Evolutionary conservation across 345 rosid species (phyloP).

Genomic region (Heritiera fomes): DNA sequence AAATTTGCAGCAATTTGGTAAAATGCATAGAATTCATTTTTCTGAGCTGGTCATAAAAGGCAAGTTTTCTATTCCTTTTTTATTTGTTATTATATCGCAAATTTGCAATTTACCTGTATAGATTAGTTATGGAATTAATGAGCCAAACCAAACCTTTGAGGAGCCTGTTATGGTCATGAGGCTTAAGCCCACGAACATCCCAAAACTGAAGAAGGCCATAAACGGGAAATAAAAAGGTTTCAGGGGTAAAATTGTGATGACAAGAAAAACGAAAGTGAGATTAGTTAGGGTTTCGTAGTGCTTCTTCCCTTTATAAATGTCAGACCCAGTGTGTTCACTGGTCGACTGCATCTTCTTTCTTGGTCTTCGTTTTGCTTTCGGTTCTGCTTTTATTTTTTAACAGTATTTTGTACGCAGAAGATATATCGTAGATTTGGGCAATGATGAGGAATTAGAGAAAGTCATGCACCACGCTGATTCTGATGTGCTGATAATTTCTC

Average conservation of each 20-base stretch:
- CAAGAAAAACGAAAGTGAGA: too few relatives aligned
- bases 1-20: too few relatives aligned
- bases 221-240: not conserved
- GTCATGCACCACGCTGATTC: conserved; percentile 70
- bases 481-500: conserved; percentile 49
- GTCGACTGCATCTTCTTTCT: not conserved
- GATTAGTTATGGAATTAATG: too few relatives aligned
- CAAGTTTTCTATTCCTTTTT: too few relatives aligned
- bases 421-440: conserved; percentile 10
- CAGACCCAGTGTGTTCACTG: too few relatives aligned
- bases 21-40: too few relatives aligned
- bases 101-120: too few relatives aligned
- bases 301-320: not conserved
- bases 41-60: too few relatives aligned
- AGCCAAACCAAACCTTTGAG: not conserved
- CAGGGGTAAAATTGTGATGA: not conserved
- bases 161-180: not conserved
- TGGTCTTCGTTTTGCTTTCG: not conserved
- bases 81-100: too few relatives aligned
- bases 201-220: not conserved
- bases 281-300: not conserved
- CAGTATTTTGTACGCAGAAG: too few relatives aligned
- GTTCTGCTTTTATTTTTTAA: too few relatives aligned
- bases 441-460: conserved; percentile 46
- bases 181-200: not conserved